These are phyloP conservation scores for Amanita inopinata DNA, from an alignment of 768 basidiomycete genomes.

Conservation along the genomic window DNA sequence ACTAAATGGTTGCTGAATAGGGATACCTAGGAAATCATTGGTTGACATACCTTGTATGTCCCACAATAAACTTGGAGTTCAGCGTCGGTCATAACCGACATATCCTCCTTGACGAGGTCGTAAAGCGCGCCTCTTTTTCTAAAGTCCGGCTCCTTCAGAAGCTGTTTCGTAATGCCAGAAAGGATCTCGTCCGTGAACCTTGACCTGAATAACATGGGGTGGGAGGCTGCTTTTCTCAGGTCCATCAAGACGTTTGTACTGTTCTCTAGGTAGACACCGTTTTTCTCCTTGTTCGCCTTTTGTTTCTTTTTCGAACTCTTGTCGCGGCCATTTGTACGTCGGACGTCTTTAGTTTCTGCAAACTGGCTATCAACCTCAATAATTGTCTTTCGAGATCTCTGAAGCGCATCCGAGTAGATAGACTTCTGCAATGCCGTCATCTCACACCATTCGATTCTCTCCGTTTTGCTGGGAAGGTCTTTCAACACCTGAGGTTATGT, in stretches of 20 bases:
- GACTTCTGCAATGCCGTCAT: constrained; percentile 78
- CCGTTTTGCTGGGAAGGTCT: constrained; percentile 87
- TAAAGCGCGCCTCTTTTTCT: constrained; percentile 72
- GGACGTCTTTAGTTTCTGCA: constrained; percentile 14
- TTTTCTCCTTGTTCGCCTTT: constrained; percentile 36
- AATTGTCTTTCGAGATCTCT: constrained; percentile 76
- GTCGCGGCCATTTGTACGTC: constrained; percentile 15
- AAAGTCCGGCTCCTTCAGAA: constrained; percentile 90
- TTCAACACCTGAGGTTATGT: constrained; percentile 58
- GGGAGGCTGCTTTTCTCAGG: constrained; percentile 89
- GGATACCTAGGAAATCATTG: neutral
- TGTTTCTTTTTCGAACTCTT: constrained; percentile 36
- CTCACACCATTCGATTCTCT: constrained; percentile 91
- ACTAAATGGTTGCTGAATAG: constrained; percentile 28
- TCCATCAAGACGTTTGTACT: constrained; percentile 96
- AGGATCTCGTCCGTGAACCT: constrained; percentile 73
- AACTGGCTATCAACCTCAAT: constrained; percentile 33
- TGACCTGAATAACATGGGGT: constrained; percentile 92
- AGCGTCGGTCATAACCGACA: constrained; percentile 97
- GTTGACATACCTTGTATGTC: constrained; percentile 64
- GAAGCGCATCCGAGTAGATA: constrained; percentile 80
- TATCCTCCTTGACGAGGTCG: constrained; percentile 90
- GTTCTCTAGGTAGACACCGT: constrained; percentile 67
- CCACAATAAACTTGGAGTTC: constrained; percentile 84
- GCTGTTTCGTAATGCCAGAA: constrained; percentile 63